Conservation (phyloP, 2,329 filamentous ascomycete genomes). For the Endothia cerciana region DNA sequence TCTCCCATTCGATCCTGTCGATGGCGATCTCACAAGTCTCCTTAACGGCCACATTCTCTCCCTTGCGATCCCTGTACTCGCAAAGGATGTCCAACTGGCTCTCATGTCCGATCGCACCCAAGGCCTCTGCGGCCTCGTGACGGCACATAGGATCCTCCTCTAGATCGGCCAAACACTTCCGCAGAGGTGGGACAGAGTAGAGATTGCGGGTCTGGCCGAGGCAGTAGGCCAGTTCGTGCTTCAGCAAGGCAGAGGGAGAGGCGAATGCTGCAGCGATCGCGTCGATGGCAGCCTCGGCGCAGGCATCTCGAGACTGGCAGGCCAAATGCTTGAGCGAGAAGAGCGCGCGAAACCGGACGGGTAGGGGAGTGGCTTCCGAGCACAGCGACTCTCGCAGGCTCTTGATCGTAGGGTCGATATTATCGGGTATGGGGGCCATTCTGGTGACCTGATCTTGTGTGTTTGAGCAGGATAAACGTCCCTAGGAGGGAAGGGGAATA, state of each 20-base stretch:
- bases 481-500: not conserved
- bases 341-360: conserved; percentile 90
- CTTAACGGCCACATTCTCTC: conserved; percentile 79
- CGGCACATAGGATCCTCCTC: conserved; percentile 93
- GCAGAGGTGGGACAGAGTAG: conserved; percentile 73
- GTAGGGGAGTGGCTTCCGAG: conserved; percentile 80
- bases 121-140: conserved; percentile 93
- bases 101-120: conserved; percentile 81
- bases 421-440: conserved; percentile 35
- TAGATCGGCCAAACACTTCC: conserved; percentile 73
- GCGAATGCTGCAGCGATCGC: conserved; percentile 87
- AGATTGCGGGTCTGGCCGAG: conserved; percentile 85
- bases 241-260: conserved; percentile 86
- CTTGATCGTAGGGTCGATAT: conserved; percentile 52
- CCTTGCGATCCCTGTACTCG: conserved; percentile 72
- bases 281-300: conserved; percentile 62
- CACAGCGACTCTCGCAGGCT: conserved; percentile 75
- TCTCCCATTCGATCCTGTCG: conserved; percentile 91
- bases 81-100: conserved; percentile 75
- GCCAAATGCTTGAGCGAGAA: conserved; percentile 97
- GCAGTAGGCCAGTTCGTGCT: conserved; percentile 97
- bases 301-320: conserved; percentile 65
- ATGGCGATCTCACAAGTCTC: conserved; percentile 98
- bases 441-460: conserved; percentile 2
- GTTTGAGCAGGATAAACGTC: not conserved